Evolutionary conservation across 2,329 filamentous ascomycete species (phyloP).

Genomic region (Hymenoscyphus repandus): DNA sequence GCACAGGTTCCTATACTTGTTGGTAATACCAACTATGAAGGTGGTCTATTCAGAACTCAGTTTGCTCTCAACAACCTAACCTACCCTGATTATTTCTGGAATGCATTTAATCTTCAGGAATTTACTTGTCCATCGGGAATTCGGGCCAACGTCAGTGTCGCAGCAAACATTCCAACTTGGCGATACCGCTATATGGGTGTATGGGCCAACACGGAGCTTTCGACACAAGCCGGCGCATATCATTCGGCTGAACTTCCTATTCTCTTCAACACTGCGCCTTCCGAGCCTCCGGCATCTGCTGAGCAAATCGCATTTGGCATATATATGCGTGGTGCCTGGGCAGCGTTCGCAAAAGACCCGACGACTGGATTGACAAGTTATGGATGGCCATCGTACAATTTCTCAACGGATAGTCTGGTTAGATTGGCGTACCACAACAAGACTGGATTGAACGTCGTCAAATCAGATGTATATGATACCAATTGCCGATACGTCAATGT

Average conservation of each 20-base stretch:
- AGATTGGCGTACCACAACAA: constrained; percentile 27
- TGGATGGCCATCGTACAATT: constrained; percentile 29
- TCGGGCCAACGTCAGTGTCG: constrained; percentile 24
- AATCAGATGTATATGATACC: constrained; percentile 24
- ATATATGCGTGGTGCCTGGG: constrained; percentile 36
- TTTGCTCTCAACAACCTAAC: constrained; percentile 19
- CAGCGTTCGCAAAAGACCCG: constrained; percentile 36
- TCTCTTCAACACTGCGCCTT: constrained; percentile 30
- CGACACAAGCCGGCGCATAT: constrained; percentile 31
- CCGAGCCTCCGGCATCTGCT: constrained; percentile 18
- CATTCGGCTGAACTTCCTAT: constrained; percentile 32
- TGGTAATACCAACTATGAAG: constrained; percentile 33
- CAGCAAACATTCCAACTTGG: constrained; percentile 32
- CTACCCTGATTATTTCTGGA: constrained; percentile 25
- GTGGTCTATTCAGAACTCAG: constrained; percentile 26
- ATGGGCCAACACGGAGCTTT: constrained; percentile 32
- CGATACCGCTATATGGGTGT: constrained; percentile 35
- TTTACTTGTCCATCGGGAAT: constrained; percentile 33
- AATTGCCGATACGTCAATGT: constrained; percentile 22
- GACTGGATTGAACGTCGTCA: constrained; percentile 27
- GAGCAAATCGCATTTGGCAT: constrained; percentile 29
- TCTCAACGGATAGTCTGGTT: constrained; percentile 22
- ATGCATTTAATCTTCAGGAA: constrained; percentile 24
- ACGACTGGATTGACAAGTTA: constrained; percentile 30
- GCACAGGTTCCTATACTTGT: constrained; percentile 28